Evolutionary conservation across 768 basidiomycete species (phyloP).

Genomic region (Panaeolus papilionaceus): DNA sequence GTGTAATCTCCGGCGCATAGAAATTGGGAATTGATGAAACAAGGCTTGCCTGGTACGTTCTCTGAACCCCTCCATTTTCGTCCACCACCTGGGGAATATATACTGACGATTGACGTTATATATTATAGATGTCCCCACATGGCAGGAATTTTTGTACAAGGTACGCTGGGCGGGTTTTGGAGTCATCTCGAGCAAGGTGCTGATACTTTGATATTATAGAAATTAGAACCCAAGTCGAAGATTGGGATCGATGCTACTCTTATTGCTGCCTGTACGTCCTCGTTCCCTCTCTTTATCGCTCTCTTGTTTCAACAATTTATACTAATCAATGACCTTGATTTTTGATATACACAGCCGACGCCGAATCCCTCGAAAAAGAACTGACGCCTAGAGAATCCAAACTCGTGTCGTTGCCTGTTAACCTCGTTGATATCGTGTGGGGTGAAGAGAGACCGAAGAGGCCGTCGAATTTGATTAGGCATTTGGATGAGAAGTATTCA

Average conservation of each 20-base stretch:
- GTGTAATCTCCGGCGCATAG: slow-evolving; percentile 37
- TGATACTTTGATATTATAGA: slow-evolving; percentile 41
- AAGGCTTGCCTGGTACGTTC: slow-evolving; percentile 75
- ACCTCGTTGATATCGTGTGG: slow-evolving; percentile 87
- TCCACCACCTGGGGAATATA: too few species aligned
- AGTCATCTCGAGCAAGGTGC: not conserved
- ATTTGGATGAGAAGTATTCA: slow-evolving; percentile 76
- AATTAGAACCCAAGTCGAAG: slow-evolving; percentile 62
- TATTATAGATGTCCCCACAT: slow-evolving; percentile 78
- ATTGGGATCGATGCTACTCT: slow-evolving; percentile 87
- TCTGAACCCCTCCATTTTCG: not conserved
- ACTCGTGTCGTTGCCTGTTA: slow-evolving; percentile 69
- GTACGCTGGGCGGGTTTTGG: slow-evolving; percentile 36
- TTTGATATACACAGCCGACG: slow-evolving; percentile 56
- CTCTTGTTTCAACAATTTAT: too few species aligned
- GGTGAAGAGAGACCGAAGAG: slow-evolving; percentile 64
- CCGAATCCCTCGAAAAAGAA: slow-evolving; percentile 61
- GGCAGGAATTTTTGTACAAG: slow-evolving; percentile 87
- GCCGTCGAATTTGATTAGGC: slow-evolving; percentile 70
- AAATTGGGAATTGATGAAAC: slow-evolving; percentile 95
- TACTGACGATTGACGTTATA: not conserved
- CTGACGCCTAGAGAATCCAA: slow-evolving; percentile 60
- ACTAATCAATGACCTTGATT: too few species aligned
- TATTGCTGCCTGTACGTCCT: slow-evolving; percentile 63
- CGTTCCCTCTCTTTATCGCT: not conserved